Percentiles rank a stretch among this genome's conserved stretches.
These are phyloP conservation scores for Nymphaea colorata DNA, from an alignment of 164 flowering plant genomes.

Conservation along the genomic window DNA sequence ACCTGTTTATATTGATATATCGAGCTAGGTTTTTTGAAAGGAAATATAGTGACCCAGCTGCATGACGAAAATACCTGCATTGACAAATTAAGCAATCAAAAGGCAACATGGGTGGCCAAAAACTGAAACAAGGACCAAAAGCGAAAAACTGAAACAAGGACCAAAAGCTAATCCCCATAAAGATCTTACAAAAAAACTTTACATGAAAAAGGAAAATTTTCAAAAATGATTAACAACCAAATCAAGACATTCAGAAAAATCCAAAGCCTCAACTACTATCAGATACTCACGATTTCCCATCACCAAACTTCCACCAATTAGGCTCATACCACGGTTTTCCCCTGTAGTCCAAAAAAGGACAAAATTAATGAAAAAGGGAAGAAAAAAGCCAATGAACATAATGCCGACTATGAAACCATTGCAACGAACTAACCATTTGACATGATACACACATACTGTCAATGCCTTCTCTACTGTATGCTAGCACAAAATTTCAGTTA, in stretches of 20 bases:
- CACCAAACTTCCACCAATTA: conserved; percentile 99
- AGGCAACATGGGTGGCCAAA: background rate
- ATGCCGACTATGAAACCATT: background rate
- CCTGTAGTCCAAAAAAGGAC: conserved; percentile 32
- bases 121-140: background rate
- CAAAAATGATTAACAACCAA: background rate
- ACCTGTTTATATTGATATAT: conserved; percentile 86
- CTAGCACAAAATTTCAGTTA: too few species aligned
- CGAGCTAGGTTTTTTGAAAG: conserved; percentile 80
- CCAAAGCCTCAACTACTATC: background rate
- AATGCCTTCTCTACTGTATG: too few species aligned
- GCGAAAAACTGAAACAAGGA: background rate
- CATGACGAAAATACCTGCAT: conserved; percentile 91
- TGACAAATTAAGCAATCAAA: background rate
- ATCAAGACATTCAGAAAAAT: too few species aligned
- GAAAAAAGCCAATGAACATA: background rate
- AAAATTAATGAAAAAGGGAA: background rate
- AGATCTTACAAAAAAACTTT: background rate
- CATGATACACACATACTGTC: background rate
- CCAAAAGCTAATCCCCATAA: background rate
- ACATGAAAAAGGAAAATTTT: background rate
- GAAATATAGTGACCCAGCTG: conserved; percentile 57
- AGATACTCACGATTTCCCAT: conserved; percentile 76
- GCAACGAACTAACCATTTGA: background rate
- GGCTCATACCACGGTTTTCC: conserved; percentile 95